Conservation (phyloP, 768 basidiomycete species). For the Harrya chromipes region DNA sequence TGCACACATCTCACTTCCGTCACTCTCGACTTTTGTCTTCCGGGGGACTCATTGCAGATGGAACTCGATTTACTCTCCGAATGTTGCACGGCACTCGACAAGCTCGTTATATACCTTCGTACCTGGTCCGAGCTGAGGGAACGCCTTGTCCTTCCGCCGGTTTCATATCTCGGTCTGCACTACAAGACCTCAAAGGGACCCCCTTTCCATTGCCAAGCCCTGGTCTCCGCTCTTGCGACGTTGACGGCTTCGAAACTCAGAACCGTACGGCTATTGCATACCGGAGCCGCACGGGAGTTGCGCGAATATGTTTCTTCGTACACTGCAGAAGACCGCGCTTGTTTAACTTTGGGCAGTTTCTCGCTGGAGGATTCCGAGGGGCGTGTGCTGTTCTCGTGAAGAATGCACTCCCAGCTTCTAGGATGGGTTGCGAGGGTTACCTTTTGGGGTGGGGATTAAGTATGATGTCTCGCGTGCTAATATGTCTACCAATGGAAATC, state of each 20-base stretch:
- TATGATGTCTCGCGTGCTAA: too few species aligned
- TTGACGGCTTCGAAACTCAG: slow-evolving; percentile 19
- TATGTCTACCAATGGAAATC: too few species aligned
- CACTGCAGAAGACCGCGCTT: slow-evolving; percentile 7
- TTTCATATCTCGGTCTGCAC: slow-evolving; percentile 25
- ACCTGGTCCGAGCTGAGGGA: slow-evolving; percentile 23
- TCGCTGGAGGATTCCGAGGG: slow-evolving; percentile 25
- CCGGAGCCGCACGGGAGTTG: slow-evolving; percentile 11
- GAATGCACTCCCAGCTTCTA: neutral
- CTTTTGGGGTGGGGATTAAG: too few species aligned
- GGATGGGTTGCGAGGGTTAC: too few species aligned
- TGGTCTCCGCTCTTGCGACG: slow-evolving; percentile 24
- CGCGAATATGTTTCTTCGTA: slow-evolving; percentile 5
- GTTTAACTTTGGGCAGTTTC: slow-evolving; percentile 11
- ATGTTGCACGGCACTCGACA: slow-evolving; percentile 22
- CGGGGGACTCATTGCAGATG: slow-evolving; percentile 21
- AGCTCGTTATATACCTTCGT: slow-evolving; percentile 24
- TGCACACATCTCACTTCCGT: slow-evolving; percentile 28
- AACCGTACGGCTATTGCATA: slow-evolving; percentile 21
- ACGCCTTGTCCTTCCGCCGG: slow-evolving; percentile 22
- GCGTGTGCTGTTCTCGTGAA: slow-evolving; percentile 13
- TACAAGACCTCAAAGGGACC: slow-evolving; percentile 15
- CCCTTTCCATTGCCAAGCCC: slow-evolving; percentile 12
- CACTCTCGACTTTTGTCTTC: slow-evolving; percentile 26
- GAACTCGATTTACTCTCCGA: slow-evolving; percentile 27